Evolutionary conservation across 2,329 filamentous ascomycete species (phyloP).

Genomic region (Scedosporium dehoogii): DNA sequence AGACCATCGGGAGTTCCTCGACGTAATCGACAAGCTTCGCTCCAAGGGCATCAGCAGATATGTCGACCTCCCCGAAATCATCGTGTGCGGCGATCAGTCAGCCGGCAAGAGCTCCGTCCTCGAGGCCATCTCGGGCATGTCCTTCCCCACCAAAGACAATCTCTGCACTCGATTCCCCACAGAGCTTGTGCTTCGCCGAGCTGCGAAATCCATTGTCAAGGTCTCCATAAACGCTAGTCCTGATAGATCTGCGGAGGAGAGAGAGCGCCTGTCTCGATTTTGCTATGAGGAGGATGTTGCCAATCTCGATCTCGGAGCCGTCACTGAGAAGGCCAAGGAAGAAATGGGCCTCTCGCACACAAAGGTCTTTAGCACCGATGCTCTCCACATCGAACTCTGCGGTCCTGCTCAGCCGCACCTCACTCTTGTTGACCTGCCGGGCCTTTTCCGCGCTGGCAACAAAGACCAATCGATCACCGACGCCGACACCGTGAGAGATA

Average conservation of each 20-base stretch:
- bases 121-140: conserved; percentile 14
- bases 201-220: not conserved
- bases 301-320: conserved; percentile 16
- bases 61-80: conserved; percentile 13
- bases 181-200: conserved; percentile 14
- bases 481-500: conserved; percentile 20
- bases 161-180: conserved; percentile 16
- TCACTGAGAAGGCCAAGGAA: conserved; percentile 29
- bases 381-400: conserved; percentile 15
- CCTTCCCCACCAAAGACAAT: conserved; percentile 14
- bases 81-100: conserved; percentile 16
- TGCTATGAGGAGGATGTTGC: not conserved
- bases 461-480: conserved; percentile 23
- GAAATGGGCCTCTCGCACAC: conserved; percentile 11
- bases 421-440: conserved; percentile 36
- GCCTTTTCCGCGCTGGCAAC: conserved; percentile 27
- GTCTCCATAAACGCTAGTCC: conserved; percentile 16
- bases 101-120: conserved; percentile 17
- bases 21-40: conserved; percentile 11
- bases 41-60: conserved; percentile 10
- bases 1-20: conserved; percentile 18
- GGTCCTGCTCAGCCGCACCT: conserved; percentile 21
- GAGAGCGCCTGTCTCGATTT: conserved; percentile 7
- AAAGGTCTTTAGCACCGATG: conserved; percentile 14
- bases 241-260: conserved; percentile 16